These are phyloP conservation scores for Lentinula novae-zelandiae DNA, from an alignment of 1,284 basidiomycete genomes.

Conservation along the genomic window DNA sequence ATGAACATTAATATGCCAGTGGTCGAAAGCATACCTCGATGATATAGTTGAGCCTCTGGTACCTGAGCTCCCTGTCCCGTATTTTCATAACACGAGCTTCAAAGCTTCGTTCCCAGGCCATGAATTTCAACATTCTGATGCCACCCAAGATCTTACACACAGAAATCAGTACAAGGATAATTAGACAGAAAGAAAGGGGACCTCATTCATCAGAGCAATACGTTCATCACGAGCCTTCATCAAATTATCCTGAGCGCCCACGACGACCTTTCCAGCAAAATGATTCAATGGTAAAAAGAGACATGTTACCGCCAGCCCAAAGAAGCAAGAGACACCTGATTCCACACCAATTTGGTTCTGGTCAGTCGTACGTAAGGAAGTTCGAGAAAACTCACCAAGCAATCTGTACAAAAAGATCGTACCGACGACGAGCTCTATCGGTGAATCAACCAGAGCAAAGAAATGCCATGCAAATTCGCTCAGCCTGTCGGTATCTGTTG, in stretches of 20 bases:
- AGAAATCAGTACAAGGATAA: neutral
- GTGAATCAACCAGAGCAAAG: conserved; percentile 75
- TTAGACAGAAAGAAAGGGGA: conserved; percentile 20
- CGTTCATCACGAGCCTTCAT: conserved; percentile 83
- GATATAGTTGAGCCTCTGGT: conserved; percentile 81
- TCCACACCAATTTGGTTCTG: neutral
- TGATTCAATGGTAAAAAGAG: conserved; percentile 88
- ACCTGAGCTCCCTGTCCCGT: conserved; percentile 77
- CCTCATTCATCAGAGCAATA: conserved; percentile 90
- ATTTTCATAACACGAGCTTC: conserved; percentile 74
- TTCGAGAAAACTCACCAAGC: conserved; percentile 50
- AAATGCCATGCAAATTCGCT: conserved; percentile 82
- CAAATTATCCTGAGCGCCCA: conserved; percentile 40
- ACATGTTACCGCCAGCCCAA: conserved; percentile 80
- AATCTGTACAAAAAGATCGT: conserved; percentile 78
- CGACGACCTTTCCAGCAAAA: conserved; percentile 81
- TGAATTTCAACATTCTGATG: conserved; percentile 96
- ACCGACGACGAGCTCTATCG: conserved; percentile 82
- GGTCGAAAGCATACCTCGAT: conserved; percentile 57
- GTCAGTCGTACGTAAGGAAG: neutral
- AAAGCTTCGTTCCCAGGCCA: conserved; percentile 94
- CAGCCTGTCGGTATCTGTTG: conserved; percentile 88
- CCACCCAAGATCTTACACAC: conserved; percentile 66
- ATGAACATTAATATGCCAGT: neutral
- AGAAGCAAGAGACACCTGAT: conserved; percentile 65